Evolutionary conservation across 768 basidiomycete genomes (phyloP), one percentile per base, ranked within the genome.

Genomic region (Suillus occidentalis): DNA sequence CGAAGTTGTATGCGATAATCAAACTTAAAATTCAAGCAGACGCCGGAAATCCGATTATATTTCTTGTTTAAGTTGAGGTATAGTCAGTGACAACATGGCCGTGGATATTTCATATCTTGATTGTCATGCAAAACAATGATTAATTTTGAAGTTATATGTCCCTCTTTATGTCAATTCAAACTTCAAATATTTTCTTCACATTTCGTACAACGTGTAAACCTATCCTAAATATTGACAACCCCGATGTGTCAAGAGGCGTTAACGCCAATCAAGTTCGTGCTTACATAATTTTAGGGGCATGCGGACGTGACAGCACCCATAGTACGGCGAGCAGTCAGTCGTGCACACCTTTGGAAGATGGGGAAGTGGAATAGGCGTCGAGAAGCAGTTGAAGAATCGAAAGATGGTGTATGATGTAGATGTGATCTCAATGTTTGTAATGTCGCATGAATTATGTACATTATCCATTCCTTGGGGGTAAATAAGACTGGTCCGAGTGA

Each of bases 381-480:
- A 37, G 22, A 57, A 37, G 36, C n/a, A 22, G n/a, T 36, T 6
- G 37, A 39, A 39, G 56, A 39, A n/a, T n/a, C n/a, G n/a, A n/a
- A n/a, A n/a, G n/a, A n/a, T n/a, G n/a, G 13, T 49, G 49, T 25
- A 39, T 22, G n/a, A 56, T 7, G 56, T 39, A 2, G 10, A 36
- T 22, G n/a, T 12, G 9, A 58, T 12, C 25, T 59, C n/a, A 59
- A 28, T 22, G 22, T 2, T n/a, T 40, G 5, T 40, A 36, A 18
- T 42, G 25, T 42, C 58, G 18, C 58, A 45, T 62, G 50, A 63
- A 65, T 60, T 74, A 74, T 72, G 67, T 70, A 77, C 72, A 68
- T 61, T 67, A 70, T 73, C 69, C 71, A 64, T 71, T 72, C 65
- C 75, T 62, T 69, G 71, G 59, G 69, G 68, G 69, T 69, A 71